Evolutionary conservation across 2,329 filamentous ascomycete genomes (phyloP).

Genomic region (Colletotrichum sansevieriae): DNA sequence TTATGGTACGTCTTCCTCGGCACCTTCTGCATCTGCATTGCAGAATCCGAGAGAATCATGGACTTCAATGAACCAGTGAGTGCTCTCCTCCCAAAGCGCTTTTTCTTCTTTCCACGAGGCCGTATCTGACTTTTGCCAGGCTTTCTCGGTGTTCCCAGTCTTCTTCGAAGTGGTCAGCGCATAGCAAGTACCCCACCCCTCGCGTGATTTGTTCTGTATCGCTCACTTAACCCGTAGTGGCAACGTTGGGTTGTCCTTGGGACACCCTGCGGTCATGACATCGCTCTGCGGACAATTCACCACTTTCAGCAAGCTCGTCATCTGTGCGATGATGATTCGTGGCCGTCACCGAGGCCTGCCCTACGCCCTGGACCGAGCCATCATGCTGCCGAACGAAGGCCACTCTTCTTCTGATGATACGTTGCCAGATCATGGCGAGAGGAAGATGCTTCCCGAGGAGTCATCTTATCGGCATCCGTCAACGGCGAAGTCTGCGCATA

Average conservation of each 20-base stretch:
- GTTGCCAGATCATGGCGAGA: neutral
- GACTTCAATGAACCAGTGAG: constrained; percentile 26
- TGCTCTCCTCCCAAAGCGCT: neutral
- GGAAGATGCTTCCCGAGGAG: neutral
- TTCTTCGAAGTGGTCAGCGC: constrained; percentile 53
- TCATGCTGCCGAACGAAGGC: constrained; percentile 42
- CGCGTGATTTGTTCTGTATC: neutral
- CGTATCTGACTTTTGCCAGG: constrained; percentile 40
- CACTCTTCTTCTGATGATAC: neutral
- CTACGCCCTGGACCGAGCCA: constrained; percentile 51
- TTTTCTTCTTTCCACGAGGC: neutral
- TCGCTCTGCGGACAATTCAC: constrained; percentile 50
- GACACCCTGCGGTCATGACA: constrained; percentile 48
- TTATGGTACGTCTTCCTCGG: constrained; percentile 58
- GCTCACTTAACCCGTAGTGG: constrained; percentile 44
- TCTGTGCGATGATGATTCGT: constrained; percentile 55
- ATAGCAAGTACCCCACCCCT: constrained; percentile 46
- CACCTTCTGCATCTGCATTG: constrained; percentile 52
- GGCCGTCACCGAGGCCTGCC: constrained; percentile 53
- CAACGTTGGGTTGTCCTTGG: constrained; percentile 53
- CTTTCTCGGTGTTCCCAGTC: constrained; percentile 49
- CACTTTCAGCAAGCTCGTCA: constrained; percentile 52
- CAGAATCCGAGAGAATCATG: constrained; percentile 19
- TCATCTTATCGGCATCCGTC: too few species aligned
- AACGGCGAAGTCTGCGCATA: too few species aligned